Percentiles rank a stretch among this genome's conserved stretches.
Evolutionary conservation across 2,329 filamentous ascomycete species (phyloP).

Genomic region (Myriosclerotinia scirpicola): DNA sequence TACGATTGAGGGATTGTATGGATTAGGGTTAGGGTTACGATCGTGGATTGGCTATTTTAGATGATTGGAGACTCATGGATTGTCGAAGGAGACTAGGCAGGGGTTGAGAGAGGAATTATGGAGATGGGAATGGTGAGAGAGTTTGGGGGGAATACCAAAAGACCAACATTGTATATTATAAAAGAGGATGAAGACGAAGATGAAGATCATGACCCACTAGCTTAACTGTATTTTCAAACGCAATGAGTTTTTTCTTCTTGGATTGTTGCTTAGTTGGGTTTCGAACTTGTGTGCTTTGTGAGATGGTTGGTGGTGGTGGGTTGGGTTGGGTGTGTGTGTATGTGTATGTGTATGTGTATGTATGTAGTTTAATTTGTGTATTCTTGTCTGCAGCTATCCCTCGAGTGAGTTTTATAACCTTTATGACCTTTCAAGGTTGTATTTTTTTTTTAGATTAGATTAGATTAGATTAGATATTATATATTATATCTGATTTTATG

Average conservation of each 20-base stretch:
- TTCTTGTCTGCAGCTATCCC: no score
- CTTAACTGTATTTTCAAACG: background rate
- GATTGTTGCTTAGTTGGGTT: no score
- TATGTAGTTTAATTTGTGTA: no score
- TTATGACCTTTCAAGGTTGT: no score
- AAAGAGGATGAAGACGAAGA: background rate
- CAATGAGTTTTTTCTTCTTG: background rate
- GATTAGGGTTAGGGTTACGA: background rate
- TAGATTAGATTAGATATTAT: no score
- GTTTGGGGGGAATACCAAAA: background rate
- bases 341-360: no score
- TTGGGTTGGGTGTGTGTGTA: no score
- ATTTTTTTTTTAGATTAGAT: no score
- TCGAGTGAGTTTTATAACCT: no score
- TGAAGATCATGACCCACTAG: background rate
- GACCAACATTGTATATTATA: background rate
- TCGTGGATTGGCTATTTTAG: conserved; percentile 1
- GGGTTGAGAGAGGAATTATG: background rate
- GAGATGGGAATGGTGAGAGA: background rate
- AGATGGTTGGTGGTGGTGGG: no score
- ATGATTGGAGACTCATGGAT: background rate
- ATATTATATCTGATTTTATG: no score
- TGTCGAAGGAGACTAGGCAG: background rate
- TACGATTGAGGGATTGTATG: background rate
- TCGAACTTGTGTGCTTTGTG: no score